These are phyloP conservation scores for Carex myosuroides DNA, from an alignment of 176 grass and related monocot genomes.

Conservation along the genomic window DNA sequence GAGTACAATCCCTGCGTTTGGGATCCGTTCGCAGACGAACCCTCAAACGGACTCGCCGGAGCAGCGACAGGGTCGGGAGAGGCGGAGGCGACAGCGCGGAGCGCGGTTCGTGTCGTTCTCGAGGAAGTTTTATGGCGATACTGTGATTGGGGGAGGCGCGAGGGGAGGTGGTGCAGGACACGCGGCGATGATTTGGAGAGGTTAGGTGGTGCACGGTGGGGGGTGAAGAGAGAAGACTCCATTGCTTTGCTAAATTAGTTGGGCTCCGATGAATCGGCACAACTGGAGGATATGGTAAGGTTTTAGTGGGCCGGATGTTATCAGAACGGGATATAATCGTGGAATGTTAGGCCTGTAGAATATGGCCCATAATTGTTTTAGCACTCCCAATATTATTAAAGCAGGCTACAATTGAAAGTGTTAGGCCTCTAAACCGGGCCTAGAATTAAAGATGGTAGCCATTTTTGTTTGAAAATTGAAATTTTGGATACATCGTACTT, in stretches of 20 bases:
- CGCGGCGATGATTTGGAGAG: background rate
- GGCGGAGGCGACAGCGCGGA: slow-evolving; percentile 15
- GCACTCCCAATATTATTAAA: no score
- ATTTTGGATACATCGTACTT: no score
- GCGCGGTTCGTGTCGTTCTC: background rate
- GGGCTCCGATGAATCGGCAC: background rate
- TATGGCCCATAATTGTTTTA: background rate
- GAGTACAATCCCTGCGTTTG: slow-evolving; percentile 56
- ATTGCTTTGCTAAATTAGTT: background rate
- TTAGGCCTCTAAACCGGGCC: no score
- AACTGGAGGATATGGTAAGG: background rate
- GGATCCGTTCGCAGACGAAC: slow-evolving; percentile 15
- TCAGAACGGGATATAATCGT: background rate
- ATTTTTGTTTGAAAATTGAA: no score
- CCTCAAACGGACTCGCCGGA: slow-evolving; percentile 19
- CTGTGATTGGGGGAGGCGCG: background rate
- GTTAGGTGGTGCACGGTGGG: background rate
- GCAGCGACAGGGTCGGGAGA: slow-evolving; percentile 14
- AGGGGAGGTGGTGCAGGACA: background rate
- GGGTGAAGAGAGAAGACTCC: background rate
- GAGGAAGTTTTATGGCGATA: background rate
- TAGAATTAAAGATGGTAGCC: no score
- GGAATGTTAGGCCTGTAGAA: background rate
- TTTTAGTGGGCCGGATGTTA: background rate
- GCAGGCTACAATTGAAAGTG: no score